These are phyloP conservation scores for Ramularia endophylla DNA, from an alignment of 2,329 filamentous ascomycete genomes.

Conservation along the genomic window DNA sequence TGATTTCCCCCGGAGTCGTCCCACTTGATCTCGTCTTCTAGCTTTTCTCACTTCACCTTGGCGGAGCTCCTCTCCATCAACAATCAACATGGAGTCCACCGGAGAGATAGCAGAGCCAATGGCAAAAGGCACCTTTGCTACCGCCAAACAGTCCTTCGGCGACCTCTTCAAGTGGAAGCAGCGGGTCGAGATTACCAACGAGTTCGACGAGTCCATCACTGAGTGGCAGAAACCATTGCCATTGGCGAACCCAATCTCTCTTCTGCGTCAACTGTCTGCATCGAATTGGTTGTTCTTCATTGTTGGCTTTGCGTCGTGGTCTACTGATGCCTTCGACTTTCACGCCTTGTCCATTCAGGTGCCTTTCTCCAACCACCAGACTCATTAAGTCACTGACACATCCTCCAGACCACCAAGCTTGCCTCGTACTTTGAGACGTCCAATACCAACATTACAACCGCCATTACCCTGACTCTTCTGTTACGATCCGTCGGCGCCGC, in stretches of 20 bases:
- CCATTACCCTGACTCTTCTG: slow-evolving; percentile 69
- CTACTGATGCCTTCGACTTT: slow-evolving; percentile 78
- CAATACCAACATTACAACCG: slow-evolving; percentile 65
- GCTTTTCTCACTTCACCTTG: background rate
- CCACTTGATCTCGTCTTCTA: background rate
- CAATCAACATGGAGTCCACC: slow-evolving; percentile 23
- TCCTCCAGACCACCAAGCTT: slow-evolving; percentile 55
- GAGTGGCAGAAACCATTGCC: slow-evolving; percentile 65
- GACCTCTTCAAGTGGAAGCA: slow-evolving; percentile 72
- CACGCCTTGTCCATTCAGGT: slow-evolving; percentile 69
- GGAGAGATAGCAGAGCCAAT: slow-evolving; percentile 56
- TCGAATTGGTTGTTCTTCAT: slow-evolving; percentile 70
- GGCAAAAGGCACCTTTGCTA: slow-evolving; percentile 58
- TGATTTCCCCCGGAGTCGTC: too few species aligned
- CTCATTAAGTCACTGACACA: too few species aligned
- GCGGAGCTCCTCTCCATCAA: background rate
- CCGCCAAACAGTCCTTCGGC: slow-evolving; percentile 56
- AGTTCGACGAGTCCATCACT: slow-evolving; percentile 56
- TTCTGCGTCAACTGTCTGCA: slow-evolving; percentile 58
- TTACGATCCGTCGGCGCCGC: slow-evolving; percentile 70
- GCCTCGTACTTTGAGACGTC: slow-evolving; percentile 52
- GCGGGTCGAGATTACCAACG: slow-evolving; percentile 60
- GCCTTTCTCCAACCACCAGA: too few species aligned
- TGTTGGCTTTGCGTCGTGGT: slow-evolving; percentile 70
- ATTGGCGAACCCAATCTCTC: slow-evolving; percentile 63